phyloP scores from a whole-genome alignment of 768 basidiomycete species.

The Scleroderma bovista region DNA sequence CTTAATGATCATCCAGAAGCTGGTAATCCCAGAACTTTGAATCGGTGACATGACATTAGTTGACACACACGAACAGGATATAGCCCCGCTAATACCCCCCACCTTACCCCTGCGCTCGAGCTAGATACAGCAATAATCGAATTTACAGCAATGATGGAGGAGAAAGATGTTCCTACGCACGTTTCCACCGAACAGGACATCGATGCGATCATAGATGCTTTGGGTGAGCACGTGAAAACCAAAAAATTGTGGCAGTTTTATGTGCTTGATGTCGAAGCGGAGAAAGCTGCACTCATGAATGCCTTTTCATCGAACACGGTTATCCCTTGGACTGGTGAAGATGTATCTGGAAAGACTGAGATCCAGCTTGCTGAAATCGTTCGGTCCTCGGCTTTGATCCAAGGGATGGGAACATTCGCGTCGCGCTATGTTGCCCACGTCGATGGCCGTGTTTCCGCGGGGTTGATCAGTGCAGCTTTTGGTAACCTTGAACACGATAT shows the following conservation, averaged over 20 bases:
- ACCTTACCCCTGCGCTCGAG: constrained; percentile 88
- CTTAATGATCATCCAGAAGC: constrained; percentile 92
- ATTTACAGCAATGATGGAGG: constrained; percentile 62
- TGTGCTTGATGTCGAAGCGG: constrained; percentile 67
- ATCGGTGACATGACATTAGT: not conserved
- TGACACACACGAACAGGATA: constrained; percentile 51
- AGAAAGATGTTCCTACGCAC: constrained; percentile 65
- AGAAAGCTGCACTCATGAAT: constrained; percentile 48
- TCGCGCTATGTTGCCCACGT: constrained; percentile 66
- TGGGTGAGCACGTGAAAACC: constrained; percentile 53
- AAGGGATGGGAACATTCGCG: constrained; percentile 53
- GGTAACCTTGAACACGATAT: constrained; percentile 38
- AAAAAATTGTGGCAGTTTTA: constrained; percentile 93
- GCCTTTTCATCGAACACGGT: constrained; percentile 31
- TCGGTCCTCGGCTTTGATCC: constrained; percentile 47
- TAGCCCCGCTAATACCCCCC: constrained; percentile 86
- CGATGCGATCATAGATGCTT: constrained; percentile 55
- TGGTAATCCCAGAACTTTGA: constrained; percentile 41
- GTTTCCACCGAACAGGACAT: constrained; percentile 68
- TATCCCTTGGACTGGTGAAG: constrained; percentile 55
- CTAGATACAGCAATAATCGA: constrained; percentile 82
- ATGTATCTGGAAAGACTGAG: constrained; percentile 52
- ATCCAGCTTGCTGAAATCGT: constrained; percentile 64
- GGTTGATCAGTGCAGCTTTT: constrained; percentile 68
- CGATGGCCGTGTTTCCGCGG: constrained; percentile 61